These are phyloP conservation scores for Cordyceps cateniannulata DNA, from an alignment of 2,329 filamentous ascomycete genomes.

Conservation along the genomic window DNA sequence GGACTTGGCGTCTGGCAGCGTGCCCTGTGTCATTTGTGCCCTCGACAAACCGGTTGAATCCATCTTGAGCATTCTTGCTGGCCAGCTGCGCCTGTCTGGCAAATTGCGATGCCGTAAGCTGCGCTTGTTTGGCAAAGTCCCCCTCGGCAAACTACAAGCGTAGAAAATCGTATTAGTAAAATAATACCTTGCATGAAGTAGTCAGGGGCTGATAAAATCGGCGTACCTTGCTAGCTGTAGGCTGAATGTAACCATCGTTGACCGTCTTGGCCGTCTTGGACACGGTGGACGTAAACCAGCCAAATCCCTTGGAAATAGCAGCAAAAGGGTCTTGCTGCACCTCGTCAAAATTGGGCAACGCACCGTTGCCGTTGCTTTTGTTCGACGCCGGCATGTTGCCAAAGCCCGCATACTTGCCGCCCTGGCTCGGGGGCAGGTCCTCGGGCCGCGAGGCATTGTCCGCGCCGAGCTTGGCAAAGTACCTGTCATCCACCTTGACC, in stretches of 20 bases:
- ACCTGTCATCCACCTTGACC: constrained; percentile 71
- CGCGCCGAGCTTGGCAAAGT: constrained; percentile 78
- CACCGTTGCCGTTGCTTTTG: constrained; percentile 34
- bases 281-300: constrained; percentile 86
- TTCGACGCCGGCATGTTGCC: constrained; percentile 64
- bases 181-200: not conserved
- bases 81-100: constrained; percentile 62
- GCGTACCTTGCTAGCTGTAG: constrained; percentile 76
- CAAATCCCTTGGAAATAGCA: constrained; percentile 85
- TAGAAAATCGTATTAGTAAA: not conserved
- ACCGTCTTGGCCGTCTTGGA: constrained; percentile 86
- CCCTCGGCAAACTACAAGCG: constrained; percentile 65
- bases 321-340: constrained; percentile 86
- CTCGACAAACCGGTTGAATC: constrained; percentile 84
- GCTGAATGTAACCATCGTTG: constrained; percentile 87
- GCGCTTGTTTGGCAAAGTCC: constrained; percentile 65
- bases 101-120: constrained; percentile 56
- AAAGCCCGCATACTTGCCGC: constrained; percentile 88
- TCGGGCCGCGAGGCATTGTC: constrained; percentile 75
- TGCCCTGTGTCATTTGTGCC: constrained; percentile 51
- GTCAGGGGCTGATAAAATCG: no score
- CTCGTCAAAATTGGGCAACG: constrained; percentile 69
- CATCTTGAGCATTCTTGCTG: constrained; percentile 68
- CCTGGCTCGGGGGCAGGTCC: constrained; percentile 75
- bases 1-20: constrained; percentile 26